Evolutionary conservation across 23 red algal genomes (phyloP).

Genomic region (Gracilariopsis chorda): DNA sequence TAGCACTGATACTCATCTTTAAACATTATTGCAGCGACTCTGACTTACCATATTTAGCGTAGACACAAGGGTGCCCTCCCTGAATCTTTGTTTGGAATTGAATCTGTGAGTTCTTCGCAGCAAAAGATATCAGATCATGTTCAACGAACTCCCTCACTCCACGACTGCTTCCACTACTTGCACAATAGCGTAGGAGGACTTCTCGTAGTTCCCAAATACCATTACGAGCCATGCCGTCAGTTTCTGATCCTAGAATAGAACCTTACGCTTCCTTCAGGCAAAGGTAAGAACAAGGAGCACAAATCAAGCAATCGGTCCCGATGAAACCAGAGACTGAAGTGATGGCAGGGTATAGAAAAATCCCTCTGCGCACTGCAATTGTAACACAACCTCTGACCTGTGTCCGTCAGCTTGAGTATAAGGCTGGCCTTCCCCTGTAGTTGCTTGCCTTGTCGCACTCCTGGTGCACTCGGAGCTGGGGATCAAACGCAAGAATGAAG

Average conservation of each 20-base stretch:
- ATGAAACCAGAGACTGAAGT: too few species aligned
- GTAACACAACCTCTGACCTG: too few species aligned
- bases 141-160: slow-evolving; percentile 69
- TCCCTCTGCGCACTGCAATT: too few species aligned
- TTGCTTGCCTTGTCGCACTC: too few species aligned
- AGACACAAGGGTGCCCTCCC: slow-evolving; percentile 51
- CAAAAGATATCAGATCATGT: slow-evolving; percentile 34
- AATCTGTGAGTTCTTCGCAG: slow-evolving; percentile 55
- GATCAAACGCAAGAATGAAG: too few species aligned
- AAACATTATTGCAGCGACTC: neutral
- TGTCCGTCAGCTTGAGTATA: too few species aligned
- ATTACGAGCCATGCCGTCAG: slow-evolving; percentile 39
- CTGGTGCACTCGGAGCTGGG: too few species aligned
- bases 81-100: slow-evolving; percentile 56
- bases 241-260: neutral
- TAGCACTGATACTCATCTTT: neutral
- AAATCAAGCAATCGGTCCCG: too few species aligned
- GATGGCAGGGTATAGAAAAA: too few species aligned
- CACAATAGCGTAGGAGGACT: slow-evolving; percentile 59
- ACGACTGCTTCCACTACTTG: slow-evolving; percentile 64
- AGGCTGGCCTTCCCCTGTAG: too few species aligned
- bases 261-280: too few species aligned
- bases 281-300: neutral
- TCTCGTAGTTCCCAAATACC: slow-evolving; percentile 59
- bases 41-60: slow-evolving; percentile 48